Base-by-base conservation (phyloP, 768 basidiomycete species). In the Candolleomyces eurysporus region DNA sequence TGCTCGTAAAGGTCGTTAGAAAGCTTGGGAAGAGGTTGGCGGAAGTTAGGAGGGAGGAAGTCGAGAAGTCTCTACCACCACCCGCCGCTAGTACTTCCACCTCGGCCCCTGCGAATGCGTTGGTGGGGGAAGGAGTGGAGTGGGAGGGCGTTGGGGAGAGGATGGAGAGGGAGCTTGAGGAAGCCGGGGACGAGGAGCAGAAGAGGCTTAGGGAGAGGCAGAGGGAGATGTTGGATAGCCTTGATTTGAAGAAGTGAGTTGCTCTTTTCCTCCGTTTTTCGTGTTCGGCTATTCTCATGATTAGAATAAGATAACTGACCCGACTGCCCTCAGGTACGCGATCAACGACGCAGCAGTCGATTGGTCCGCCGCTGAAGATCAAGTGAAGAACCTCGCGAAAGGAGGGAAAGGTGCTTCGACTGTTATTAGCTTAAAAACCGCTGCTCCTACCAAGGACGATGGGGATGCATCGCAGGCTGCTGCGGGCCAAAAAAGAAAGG, bases 1-100 rank as follows among this genome's bases (percentile, higher is more conserved):
- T 98, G 40, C 95, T 99, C 74, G 89, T 88, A 65, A 98, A 98
- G 77, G 79, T 94, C 43, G 76, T 98, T 56, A 87, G 93, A 57
- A 94, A 95, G 74, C 84, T 96, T 64, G 86, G 83, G 65, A 90
- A 89, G 66, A 79, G 80, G 21, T 76, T 98, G 52, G 80, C 86
- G 30, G 89, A 91, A 43, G 81, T 96, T 19, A 92, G 91, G 65
- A 94, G 91, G 73, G 82, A 83, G 9, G 89, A 87, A 1, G 86
- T 96, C 63, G 84, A 56, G 53, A 17, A 39, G 54, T 6, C 53
- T 26, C 26, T 54, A 31, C 40, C 74, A 54, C 40, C 62, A 16
- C 22, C 61, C 31, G 42, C 50, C 49, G 48, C 64, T 61, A 19
- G 63, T 50, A 40, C 48, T 17, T 40, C 50, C 32, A 30, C 40